Evolutionary conservation across 208 protist species (phyloP).

Genomic region (Trypanosoma boissoni): DNA sequence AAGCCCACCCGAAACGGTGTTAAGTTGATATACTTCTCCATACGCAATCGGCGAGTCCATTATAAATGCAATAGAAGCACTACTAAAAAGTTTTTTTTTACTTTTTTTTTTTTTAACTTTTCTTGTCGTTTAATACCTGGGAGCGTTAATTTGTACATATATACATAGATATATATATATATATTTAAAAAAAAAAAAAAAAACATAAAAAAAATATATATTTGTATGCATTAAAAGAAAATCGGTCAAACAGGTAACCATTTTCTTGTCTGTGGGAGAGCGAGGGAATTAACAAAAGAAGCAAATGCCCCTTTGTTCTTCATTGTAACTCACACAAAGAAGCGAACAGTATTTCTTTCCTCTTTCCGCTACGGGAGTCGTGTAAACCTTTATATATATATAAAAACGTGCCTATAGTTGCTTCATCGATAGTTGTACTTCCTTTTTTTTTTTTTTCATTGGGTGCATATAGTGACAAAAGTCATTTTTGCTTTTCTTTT

Average conservation of each 20-base stretch:
- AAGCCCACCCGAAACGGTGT: conserved; percentile 90
- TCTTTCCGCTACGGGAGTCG: not conserved
- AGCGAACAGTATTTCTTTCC: not conserved
- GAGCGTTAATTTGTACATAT: not conserved
- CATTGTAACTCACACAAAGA: not conserved
- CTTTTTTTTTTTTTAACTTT: conserved; percentile 15
- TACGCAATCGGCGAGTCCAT: conserved; percentile 59
- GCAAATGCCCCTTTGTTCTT: too few species aligned
- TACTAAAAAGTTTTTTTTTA: conserved; percentile 5
- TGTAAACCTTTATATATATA: not conserved
- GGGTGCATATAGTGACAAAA: not conserved
- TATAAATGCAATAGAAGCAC: not conserved
- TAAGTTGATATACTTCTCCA: conserved; percentile 83
- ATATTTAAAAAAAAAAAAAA: conserved; percentile 13
- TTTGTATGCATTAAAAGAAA: not conserved
- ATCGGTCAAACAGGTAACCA: not conserved
- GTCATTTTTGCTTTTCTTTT: conserved; percentile 2
- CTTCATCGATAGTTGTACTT: too few species aligned
- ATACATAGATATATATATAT: not conserved
- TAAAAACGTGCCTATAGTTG: too few species aligned
- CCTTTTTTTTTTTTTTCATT: conserved; percentile 12
- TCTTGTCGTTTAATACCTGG: too few species aligned
- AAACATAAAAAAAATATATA: not conserved
- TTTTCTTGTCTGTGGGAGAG: too few species aligned
- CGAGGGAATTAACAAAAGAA: too few species aligned